Evolutionary conservation across 2,329 filamentous ascomycete species (phyloP), one percentile per base, ranked within the genome.

Genomic region (Fusarium denticulatum): DNA sequence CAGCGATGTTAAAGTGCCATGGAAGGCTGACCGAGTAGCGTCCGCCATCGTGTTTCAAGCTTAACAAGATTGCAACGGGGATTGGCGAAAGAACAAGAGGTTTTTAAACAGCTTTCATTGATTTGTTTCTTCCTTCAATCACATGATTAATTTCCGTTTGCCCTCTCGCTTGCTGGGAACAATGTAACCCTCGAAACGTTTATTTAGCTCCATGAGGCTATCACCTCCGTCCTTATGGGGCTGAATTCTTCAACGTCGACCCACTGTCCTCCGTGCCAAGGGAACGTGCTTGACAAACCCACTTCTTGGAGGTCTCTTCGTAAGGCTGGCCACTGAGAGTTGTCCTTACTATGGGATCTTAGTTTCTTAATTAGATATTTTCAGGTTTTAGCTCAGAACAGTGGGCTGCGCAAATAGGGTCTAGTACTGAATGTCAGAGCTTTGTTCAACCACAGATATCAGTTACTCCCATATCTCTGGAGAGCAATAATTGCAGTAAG

Each of bases 161-260:
- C 50, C 50, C 24, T 39, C 34, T 55, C 50, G 50, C 50, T 55
- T 13, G 9, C 10, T 53, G 10, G 10, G 32, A 18, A 53, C 34
- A 40, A 55, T 55, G 50, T 55, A 55, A 55, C 50, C 50, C 50
- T 55, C 40, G 34, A 40, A 55, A 28, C 34, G 20, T 40, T 16
- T 40, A 16, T 37, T 39, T 55, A 16, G 34, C 50, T 55, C 11
- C 20, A 53, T 53, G 50, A 55, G 50, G 50, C 24, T 39, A 39
- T 40, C 24, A 39, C 13, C 50, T 53, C 50, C 50, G 50, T 26
- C 34, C 50, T 18, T n/a, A 55, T 28, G 50, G 50, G 50, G 50
- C 24, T 40, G 50, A n/a, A 10, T 40, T 39, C 50, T 28, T 39
- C 14, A 37, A n/a, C 11, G 7, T 9, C 10, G 50, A 53, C 50